Base-by-base conservation (phyloP, 164 flowering plant genomes). In the Liquidambar formosana region DNA sequence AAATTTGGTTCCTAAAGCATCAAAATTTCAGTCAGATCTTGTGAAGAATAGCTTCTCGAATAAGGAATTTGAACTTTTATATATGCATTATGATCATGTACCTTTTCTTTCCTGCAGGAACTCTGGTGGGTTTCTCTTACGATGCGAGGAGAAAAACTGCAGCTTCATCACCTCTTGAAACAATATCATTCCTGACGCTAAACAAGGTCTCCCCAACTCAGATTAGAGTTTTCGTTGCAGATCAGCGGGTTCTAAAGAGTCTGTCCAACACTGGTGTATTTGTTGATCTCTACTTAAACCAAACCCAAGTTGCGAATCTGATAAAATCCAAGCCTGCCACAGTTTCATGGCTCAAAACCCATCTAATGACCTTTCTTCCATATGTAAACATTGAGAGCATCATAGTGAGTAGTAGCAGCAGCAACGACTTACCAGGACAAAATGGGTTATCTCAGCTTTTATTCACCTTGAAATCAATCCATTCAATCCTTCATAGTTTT, bases 51-150 rank as follows among this genome's bases (percentile, higher is more conserved):
- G 6, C n/a, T 49, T 49, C 5, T 13, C 8, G n/a, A 49, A 8
- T 21, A 4, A 62, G 19, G 18, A 43, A n/a, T 54, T n/a, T 65
- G 27, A 9, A 49, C 58, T 38, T 11, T 33, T 28, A 1, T 65
- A 33, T 6, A 33, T 33, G 41, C 6, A 53, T 33, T 3, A 15
- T 52, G 27, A 22, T 10, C 44, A 26, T 27, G 15, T 47, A 59
- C 18, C 16, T 57, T n/a, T 57, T 49, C 0, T 27, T 51, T 12
- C 1, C 38, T 70, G 48, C 82, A 83, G 88, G 84, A 78, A 80
- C 82, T 75, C 69, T 71, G 70, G 81, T 85, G 76, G 86, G 85
- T 62, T 81, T 84, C 66, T 80, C 77, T 57, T 82, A 68, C 65
- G 75, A 82, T 73, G 85, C 80, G 54, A 73, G 78, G 67, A 73